phyloP scores from a whole-genome alignment of 208 protist genomes.

The Leishmania tarentolae region DNA sequence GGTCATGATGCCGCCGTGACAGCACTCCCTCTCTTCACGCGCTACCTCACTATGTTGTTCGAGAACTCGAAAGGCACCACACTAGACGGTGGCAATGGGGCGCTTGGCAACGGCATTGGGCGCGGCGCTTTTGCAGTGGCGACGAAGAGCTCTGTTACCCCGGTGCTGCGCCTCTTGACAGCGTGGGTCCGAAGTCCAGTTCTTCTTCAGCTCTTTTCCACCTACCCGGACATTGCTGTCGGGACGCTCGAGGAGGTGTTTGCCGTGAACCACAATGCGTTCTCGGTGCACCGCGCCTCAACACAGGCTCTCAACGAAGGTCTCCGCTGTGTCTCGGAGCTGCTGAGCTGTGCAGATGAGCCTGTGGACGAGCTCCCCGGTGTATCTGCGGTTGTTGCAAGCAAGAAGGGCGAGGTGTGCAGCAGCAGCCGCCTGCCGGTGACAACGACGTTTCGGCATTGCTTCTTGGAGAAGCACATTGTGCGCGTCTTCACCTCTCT shows the following conservation, averaged over 20 bases:
- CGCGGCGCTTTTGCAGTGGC: neutral
- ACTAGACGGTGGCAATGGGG: conserved; percentile 21
- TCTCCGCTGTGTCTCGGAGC: conserved; percentile 72
- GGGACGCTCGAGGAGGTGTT: conserved; percentile 78
- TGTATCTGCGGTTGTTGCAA: neutral
- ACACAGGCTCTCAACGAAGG: conserved; percentile 54
- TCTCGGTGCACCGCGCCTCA: conserved; percentile 41
- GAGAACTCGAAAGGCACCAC: conserved; percentile 54
- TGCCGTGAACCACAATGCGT: conserved; percentile 28
- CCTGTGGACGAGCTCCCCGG: conserved; percentile 30
- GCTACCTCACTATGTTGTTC: conserved; percentile 39
- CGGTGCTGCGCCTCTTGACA: conserved; percentile 70
- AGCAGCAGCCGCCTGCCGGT: neutral
- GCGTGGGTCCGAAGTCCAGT: conserved; percentile 59
- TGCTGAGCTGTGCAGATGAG: conserved; percentile 60
- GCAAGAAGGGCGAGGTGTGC: neutral
- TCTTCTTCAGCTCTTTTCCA: conserved; percentile 58
- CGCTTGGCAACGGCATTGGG: neutral
- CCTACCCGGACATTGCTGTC: conserved; percentile 56
- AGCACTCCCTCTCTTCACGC: conserved; percentile 20
- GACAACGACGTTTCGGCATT: conserved; percentile 48
- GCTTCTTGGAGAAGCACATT: conserved; percentile 69
- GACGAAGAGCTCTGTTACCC: conserved; percentile 45
- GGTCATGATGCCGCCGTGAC: neutral
- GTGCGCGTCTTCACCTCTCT: conserved; percentile 62